Percentiles rank a stretch among this genome's conserved stretches.
Conservation (phyloP, 2,329 filamentous ascomycete species). For the Exophiala sp. region DNA sequence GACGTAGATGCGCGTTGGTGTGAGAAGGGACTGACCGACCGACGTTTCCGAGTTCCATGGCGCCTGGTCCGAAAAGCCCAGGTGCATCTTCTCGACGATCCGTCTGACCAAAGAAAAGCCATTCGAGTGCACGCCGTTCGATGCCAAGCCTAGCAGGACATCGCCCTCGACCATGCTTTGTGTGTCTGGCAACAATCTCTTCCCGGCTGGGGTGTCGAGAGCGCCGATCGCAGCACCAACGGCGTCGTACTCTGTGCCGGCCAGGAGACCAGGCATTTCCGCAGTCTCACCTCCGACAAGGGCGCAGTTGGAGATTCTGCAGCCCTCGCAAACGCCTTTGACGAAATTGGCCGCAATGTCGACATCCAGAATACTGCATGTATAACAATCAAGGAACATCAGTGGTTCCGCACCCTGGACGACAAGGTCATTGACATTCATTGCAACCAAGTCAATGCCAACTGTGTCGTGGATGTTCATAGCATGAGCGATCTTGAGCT, state of each 20-base stretch:
- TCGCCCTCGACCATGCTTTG: constrained; percentile 77
- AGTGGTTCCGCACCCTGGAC: constrained; percentile 93
- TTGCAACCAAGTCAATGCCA: constrained; percentile 93
- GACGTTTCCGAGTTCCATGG: constrained; percentile 65
- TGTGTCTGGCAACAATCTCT: constrained; percentile 69
- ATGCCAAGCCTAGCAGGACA: constrained; percentile 78
- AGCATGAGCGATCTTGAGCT: constrained; percentile 90
- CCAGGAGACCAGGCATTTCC: constrained; percentile 96
- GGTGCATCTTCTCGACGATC: constrained; percentile 70
- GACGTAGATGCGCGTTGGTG: constrained; percentile 92
- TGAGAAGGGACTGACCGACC: constrained; percentile 74
- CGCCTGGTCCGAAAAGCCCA: constrained; percentile 67
- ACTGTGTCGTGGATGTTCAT: constrained; percentile 91
- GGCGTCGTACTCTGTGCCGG: constrained; percentile 84
- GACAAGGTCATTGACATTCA: constrained; percentile 98
- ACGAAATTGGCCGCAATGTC: constrained; percentile 80
- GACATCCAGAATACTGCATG: constrained; percentile 81
- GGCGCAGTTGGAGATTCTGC: constrained; percentile 77
- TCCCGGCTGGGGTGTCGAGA: constrained; percentile 55
- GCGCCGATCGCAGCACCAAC: constrained; percentile 87
- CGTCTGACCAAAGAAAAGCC: constrained; percentile 95
- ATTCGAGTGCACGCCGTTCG: constrained; percentile 89
- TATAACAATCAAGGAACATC: constrained; percentile 98
- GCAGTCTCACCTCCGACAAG: constrained; percentile 97
- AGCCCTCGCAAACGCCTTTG: constrained; percentile 83